Evolutionary conservation across 2,329 filamentous ascomycete genomes (phyloP).

Genomic region (Exophiala sp.): DNA sequence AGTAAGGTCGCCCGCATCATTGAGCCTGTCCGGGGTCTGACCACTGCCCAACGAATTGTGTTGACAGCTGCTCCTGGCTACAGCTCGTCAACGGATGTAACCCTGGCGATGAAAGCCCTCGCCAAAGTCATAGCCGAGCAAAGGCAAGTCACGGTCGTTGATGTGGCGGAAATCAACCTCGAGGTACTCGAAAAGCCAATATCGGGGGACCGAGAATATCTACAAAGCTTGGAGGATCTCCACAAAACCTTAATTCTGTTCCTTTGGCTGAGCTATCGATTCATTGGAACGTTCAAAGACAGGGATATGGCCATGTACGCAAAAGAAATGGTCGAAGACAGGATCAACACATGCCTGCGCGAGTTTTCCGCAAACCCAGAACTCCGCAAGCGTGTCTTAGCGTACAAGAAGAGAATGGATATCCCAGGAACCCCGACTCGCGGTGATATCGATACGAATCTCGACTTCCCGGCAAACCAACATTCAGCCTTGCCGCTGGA

Average conservation of each 20-base stretch:
- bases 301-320: slow-evolving; percentile 71
- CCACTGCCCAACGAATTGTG: slow-evolving; percentile 65
- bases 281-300: slow-evolving; percentile 70
- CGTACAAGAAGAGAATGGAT: slow-evolving; percentile 16
- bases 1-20: slow-evolving; percentile 67
- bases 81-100: slow-evolving; percentile 36
- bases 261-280: slow-evolving; percentile 88
- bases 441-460: neutral
- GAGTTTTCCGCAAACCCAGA: slow-evolving; percentile 47
- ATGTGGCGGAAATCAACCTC: slow-evolving; percentile 64
- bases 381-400: slow-evolving; percentile 15
- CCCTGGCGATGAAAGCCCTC: slow-evolving; percentile 49
- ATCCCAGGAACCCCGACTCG: slow-evolving; percentile 8
- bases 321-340: slow-evolving; percentile 69
- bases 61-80: slow-evolving; percentile 64
- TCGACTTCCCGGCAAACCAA: slow-evolving; percentile 6
- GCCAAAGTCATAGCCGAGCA: slow-evolving; percentile 65
- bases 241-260: slow-evolving; percentile 82
- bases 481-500: slow-evolving; percentile 10
- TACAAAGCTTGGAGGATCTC: slow-evolving; percentile 65
- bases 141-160: slow-evolving; percentile 60
- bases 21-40: slow-evolving; percentile 61
- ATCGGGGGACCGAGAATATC: slow-evolving; percentile 48
- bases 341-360: slow-evolving; percentile 60
- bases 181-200: slow-evolving; percentile 61